A percentile compares a stretch with the other conserved stretches of the same genome.
phyloP scores from a whole-genome alignment of 1,139 yeast genomes.

The Blastobotrys raffinosifermentans region DNA sequence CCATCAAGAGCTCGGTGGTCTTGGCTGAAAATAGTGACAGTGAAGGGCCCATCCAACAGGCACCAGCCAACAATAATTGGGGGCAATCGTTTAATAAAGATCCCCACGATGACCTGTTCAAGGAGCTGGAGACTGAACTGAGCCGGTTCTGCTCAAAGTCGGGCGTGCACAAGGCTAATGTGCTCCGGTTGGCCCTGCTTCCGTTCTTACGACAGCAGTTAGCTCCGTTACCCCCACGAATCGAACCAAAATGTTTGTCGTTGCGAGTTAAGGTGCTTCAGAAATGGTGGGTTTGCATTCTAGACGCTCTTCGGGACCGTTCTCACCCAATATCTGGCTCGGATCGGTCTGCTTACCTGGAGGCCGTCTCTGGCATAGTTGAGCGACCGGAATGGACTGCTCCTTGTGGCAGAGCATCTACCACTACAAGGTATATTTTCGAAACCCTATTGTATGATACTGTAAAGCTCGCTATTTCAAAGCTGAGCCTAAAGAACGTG shows the following conservation, averaged over 20 bases:
- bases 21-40: too few species aligned
- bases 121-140: conserved; percentile 24
- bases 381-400: conserved; percentile 58
- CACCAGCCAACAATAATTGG: too few species aligned
- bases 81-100: too few species aligned
- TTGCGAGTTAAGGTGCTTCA: conserved; percentile 37
- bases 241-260: conserved; percentile 11
- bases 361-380: conserved; percentile 62
- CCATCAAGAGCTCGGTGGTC: too few species aligned
- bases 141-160: conserved; percentile 38
- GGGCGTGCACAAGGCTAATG: conserved; percentile 57
- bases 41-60: too few species aligned
- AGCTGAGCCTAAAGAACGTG: conserved; percentile 48
- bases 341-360: conserved; percentile 68
- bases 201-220: conserved; percentile 49
- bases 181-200: conserved; percentile 57
- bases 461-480: conserved; percentile 48
- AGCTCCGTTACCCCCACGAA: conserved; percentile 27
- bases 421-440: conserved; percentile 15
- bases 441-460: conserved; percentile 43
- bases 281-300: conserved; percentile 64
- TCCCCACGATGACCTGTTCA: conserved; percentile 18
- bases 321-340: conserved; percentile 37
- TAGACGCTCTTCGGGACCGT: conserved; percentile 38
- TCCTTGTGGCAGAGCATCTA: conserved; percentile 4